A percentile compares a stretch with the other conserved stretches of the same genome.
Conservation (phyloP, 495 filamentous ascomycete species). For the Sphaerosporella brunnea region DNA sequence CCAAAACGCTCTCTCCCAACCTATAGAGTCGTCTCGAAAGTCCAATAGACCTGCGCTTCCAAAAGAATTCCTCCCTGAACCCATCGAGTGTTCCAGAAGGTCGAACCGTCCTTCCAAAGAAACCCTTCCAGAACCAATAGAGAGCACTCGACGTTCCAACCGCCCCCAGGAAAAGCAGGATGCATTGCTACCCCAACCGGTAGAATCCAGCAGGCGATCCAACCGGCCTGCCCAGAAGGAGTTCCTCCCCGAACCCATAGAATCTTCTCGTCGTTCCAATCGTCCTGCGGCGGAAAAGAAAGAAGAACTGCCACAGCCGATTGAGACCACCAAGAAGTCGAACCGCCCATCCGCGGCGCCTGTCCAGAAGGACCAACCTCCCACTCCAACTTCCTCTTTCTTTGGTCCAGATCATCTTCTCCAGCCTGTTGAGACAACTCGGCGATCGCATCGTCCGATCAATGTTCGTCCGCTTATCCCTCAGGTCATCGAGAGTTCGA, state of each 20-base stretch:
- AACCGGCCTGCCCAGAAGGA: constrained; percentile 16
- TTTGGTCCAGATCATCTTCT: constrained; percentile 15
- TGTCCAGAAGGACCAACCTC: constrained; percentile 16
- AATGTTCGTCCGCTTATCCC: constrained; percentile 20
- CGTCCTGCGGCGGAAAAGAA: constrained; percentile 7
- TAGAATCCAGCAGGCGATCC: constrained; percentile 18
- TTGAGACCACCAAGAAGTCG: constrained; percentile 20
- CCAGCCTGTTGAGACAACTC: constrained; percentile 20
- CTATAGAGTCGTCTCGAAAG: constrained; percentile 17
- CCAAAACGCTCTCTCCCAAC: constrained; percentile 9
- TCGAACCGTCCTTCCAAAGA: constrained; percentile 17
- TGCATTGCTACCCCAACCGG: constrained; percentile 10
- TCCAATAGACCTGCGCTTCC: constrained; percentile 14
- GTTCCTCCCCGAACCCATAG: constrained; percentile 20
- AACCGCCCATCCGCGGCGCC: constrained; percentile 20
- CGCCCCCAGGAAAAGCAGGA: constrained; percentile 12
- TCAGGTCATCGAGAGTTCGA: constrained; percentile 23
- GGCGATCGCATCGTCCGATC: constrained; percentile 22
- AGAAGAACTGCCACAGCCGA: constrained; percentile 3
- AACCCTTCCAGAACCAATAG: constrained; percentile 19
- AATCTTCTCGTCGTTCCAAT: constrained; percentile 21
- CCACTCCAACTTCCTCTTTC: constrained; percentile 22
- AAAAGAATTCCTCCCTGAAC: constrained; percentile 13
- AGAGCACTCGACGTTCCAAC: constrained; percentile 20
- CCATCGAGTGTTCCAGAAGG: constrained; percentile 21